Base-by-base conservation (phyloP, 495 filamentous ascomycete species). In the Evernia prunastri region DNA sequence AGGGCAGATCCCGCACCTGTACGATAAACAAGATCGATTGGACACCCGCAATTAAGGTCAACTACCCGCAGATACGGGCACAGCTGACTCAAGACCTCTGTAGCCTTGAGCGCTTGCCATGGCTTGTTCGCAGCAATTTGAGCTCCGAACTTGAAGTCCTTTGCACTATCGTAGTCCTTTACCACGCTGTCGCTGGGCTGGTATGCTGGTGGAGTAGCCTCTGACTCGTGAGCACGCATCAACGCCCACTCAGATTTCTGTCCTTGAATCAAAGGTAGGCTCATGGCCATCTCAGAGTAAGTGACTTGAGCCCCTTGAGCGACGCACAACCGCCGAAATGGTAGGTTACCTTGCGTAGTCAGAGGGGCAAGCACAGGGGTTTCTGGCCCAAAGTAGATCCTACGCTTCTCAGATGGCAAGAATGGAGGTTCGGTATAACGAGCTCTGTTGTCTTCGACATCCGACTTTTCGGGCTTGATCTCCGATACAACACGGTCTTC, bases 281-380 rank as follows among this genome's bases (percentile, higher is more conserved):
- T 85, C 86, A 97, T 89, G 6, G 95, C 94, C 94, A 98, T 98
- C 72, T 98, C 94, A 0, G 94, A 97, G 78, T 96, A 97, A 5
- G 93, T 98, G 42, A 95, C 77, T 67, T 96, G 89, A 25, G 94
- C 92, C 29, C 94, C 95, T 25, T 97, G 83, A 59, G 88, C 86
- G 0, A 87, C 85, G 70, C 94, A 97, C n/a, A 98, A 84, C 59
- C 95, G 84, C 53, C 94, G 88, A 79, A 96, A 98, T 2, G 94
- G 95, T 35, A 97, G 78, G 69, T 98, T 98, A n/a, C 94, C 94
- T 75, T 97, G 94, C 4, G 94, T 98, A 0, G 94, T 90, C 57
- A 90, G 74, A 49, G 94, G 94, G 4, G 95, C 94, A 23, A 98
- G 81, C 31, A 92, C 83, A 0, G 95, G 92, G 5, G 94, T 97